Conservation (phyloP, 164 flowering plant genomes). For the Berberis vulgaris region DNA sequence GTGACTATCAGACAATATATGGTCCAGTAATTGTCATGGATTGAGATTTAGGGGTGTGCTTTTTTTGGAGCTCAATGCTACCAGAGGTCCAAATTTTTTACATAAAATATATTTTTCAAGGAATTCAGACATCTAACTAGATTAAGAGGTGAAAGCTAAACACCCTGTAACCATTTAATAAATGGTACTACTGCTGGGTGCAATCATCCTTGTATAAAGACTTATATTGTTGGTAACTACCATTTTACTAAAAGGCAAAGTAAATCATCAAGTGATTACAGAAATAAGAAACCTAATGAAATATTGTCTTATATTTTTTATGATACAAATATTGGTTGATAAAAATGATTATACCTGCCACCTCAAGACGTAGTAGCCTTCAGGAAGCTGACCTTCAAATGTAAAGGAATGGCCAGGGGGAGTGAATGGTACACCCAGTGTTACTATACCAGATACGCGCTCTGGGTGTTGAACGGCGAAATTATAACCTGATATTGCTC, state of each 20-base stretch:
- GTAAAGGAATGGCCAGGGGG: slow-evolving; percentile 17
- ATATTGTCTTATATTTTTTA: too few relatives aligned
- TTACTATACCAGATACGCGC: slow-evolving; percentile 11
- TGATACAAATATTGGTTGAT: neutral
- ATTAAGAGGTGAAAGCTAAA: too few relatives aligned
- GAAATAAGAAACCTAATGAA: neutral
- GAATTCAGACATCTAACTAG: too few relatives aligned
- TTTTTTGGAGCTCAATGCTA: too few relatives aligned
- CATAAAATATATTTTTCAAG: too few relatives aligned
- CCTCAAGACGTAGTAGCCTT: slow-evolving; percentile 50
- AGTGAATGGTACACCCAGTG: slow-evolving; percentile 35
- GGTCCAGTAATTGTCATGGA: too few relatives aligned
- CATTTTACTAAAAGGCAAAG: neutral
- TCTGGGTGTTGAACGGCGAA: slow-evolving; percentile 35
- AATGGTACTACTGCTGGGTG: neutral
- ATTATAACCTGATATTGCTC: slow-evolving; percentile 21
- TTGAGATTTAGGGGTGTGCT: too few relatives aligned
- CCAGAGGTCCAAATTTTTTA: too few relatives aligned
- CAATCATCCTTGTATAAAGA: neutral
- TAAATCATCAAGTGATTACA: neutral
- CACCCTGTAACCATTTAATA: neutral
- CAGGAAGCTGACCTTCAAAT: slow-evolving; percentile 25
- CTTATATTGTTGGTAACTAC: neutral
- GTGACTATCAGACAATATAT: too few relatives aligned
- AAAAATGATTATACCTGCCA: slow-evolving; percentile 28